A percentile compares a stretch with the other conserved stretches of the same genome.
phyloP scores from a whole-genome alignment of 768 basidiomycete species.

The Mycena albidolilacea region DNA sequence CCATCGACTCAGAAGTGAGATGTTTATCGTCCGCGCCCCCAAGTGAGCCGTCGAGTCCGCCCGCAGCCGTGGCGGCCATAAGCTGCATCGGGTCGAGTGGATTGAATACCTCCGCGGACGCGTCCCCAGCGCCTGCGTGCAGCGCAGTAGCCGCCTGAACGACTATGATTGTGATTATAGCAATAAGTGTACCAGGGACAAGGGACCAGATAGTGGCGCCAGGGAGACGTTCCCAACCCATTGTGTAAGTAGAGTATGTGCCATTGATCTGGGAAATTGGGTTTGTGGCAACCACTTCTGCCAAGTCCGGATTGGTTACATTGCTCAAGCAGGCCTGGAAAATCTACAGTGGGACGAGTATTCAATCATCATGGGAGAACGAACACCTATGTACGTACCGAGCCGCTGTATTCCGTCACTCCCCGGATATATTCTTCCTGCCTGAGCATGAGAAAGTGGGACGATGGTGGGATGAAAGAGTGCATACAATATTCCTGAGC shows the following conservation, averaged over 20 bases:
- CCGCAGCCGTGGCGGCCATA: neutral
- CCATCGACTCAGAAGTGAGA: neutral
- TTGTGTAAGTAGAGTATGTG: constrained; percentile 1
- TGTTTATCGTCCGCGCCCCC: neutral
- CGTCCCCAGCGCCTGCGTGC: neutral
- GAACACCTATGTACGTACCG: neutral
- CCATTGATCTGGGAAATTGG: neutral
- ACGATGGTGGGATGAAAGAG: neutral
- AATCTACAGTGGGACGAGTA: neutral
- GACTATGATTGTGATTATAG: neutral
- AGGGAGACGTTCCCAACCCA: constrained; percentile 1
- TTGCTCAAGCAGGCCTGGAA: neutral
- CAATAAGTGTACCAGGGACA: neutral
- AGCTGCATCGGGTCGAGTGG: neutral
- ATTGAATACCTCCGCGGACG: neutral
- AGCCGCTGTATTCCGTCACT: neutral
- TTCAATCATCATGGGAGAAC: neutral
- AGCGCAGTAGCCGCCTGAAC: neutral
- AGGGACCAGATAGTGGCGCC: neutral
- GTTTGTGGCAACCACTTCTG: neutral
- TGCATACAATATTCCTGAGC: neutral
- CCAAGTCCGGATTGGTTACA: neutral
- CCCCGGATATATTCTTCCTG: neutral
- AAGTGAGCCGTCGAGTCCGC: neutral
- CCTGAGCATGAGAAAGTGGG: neutral